Evolutionary conservation across 2,329 filamentous ascomycete species (phyloP).

Genomic region (Fusarium oxysporum): DNA sequence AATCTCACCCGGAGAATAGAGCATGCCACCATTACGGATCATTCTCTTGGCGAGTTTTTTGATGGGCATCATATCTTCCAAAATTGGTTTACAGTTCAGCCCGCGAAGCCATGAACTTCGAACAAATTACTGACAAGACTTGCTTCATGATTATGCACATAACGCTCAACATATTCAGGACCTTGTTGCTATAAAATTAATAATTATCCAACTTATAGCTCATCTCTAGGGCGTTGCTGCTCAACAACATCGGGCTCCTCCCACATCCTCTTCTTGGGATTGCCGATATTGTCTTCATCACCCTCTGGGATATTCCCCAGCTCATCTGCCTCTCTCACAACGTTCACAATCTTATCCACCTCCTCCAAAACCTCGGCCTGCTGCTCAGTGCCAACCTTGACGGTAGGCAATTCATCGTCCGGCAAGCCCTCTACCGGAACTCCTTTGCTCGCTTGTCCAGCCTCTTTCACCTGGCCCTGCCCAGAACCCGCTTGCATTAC

Average conservation of each 20-base stretch:
- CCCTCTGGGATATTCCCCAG: constrained; percentile 39
- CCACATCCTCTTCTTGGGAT: constrained; percentile 49
- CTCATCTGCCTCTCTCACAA: constrained; percentile 52
- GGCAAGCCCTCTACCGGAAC: constrained; percentile 52
- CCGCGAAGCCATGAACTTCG: background rate
- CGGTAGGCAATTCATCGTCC: constrained; percentile 62
- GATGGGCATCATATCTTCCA: background rate
- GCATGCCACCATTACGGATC: background rate
- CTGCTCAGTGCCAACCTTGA: constrained; percentile 53
- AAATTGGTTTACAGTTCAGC: background rate
- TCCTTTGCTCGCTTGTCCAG: constrained; percentile 44
- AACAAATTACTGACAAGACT: background rate
- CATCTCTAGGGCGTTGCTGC: constrained; percentile 52
- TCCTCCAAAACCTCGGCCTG: constrained; percentile 60
- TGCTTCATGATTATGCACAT: background rate
- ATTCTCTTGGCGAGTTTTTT: background rate
- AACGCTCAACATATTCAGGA: background rate
- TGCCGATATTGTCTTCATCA: constrained; percentile 25
- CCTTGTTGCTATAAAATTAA: background rate
- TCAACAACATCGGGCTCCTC: constrained; percentile 43
- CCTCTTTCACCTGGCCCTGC: constrained; percentile 42
- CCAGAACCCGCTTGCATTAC: constrained; percentile 55
- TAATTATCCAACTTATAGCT: constrained; percentile 46
- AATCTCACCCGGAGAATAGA: background rate
- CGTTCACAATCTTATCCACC: constrained; percentile 66